Conservation (phyloP, 176 grass and related monocot genomes). For the Hyparrhenia diplandra region DNA sequence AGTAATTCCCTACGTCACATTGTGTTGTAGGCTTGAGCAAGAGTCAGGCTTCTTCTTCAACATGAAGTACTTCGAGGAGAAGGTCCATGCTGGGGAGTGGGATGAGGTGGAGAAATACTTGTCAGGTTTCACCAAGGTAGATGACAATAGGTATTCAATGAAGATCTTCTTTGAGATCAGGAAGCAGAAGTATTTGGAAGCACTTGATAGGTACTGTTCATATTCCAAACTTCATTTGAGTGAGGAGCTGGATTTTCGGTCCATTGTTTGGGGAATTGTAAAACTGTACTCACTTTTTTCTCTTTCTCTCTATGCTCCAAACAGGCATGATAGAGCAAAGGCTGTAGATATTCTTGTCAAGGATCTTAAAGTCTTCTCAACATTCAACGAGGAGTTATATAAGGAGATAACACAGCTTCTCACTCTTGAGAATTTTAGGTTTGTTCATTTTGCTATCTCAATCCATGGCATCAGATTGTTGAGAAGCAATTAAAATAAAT, state of each 20-base stretch:
- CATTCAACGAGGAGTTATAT: constrained; percentile 95
- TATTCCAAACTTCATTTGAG: not conserved
- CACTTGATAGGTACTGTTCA: constrained; percentile 68
- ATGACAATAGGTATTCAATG: constrained; percentile 99
- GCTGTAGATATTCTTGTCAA: constrained; percentile 93
- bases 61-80: constrained; percentile 95
- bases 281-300: not conserved
- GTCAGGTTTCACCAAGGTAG: constrained; percentile 95
- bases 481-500: not conserved
- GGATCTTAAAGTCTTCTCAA: constrained; percentile 98
- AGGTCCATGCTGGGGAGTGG: constrained; percentile 83
- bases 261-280: constrained; percentile 3
- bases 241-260: not conserved
- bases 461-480: not conserved
- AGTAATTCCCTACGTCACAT: constrained; percentile 1
- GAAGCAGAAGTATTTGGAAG: constrained; percentile 99
- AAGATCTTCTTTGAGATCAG: constrained; percentile 99
- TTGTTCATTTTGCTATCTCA: not conserved
- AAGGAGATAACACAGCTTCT: constrained; percentile 99
- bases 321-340: constrained; percentile 95
- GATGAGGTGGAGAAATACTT: constrained; percentile 97
- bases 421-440: constrained; percentile 96
- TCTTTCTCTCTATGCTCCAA: not conserved
- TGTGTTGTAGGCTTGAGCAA: constrained; percentile 72
- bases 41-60: constrained; percentile 96